A percentile compares a stretch with the other conserved stretches of the same genome.
Conservation (phyloP, 2,329 filamentous ascomycete genomes). For the Lecanicillium sp. region DNA sequence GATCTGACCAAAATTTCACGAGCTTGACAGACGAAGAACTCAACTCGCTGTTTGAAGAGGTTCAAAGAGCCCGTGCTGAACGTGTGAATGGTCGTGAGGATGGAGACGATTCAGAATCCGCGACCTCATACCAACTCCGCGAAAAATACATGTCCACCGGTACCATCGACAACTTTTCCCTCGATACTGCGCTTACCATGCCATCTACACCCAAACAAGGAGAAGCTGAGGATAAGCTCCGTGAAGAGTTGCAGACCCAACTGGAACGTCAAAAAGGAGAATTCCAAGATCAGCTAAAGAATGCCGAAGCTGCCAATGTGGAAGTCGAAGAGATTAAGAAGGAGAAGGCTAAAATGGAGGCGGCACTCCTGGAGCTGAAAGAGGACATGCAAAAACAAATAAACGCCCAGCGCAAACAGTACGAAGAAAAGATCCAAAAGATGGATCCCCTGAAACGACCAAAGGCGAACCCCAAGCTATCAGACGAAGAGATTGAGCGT, state of each 20-base stretch:
- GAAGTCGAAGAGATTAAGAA: slow-evolving; percentile 77
- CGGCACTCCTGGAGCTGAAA: slow-evolving; percentile 68
- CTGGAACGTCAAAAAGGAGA: slow-evolving; percentile 80
- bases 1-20: slow-evolving; percentile 84
- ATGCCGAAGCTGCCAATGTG: slow-evolving; percentile 64
- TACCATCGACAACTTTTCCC: slow-evolving; percentile 89
- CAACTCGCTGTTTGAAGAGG: slow-evolving; percentile 86
- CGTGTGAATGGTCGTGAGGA: slow-evolving; percentile 66
- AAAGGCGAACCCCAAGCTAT: slow-evolving; percentile 56
- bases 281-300: slow-evolving; percentile 69
- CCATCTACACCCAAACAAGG: slow-evolving; percentile 80
- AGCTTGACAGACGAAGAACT: slow-evolving; percentile 90
- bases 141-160: slow-evolving; percentile 96
- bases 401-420: slow-evolving; percentile 73
- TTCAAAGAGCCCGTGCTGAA: slow-evolving; percentile 77
- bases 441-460: slow-evolving; percentile 57
- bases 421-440: slow-evolving; percentile 75
- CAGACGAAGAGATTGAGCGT: slow-evolving; percentile 62
- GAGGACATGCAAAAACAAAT: slow-evolving; percentile 85
- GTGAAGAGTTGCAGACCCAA: slow-evolving; percentile 76
- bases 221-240: slow-evolving; percentile 68
- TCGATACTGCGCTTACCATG: slow-evolving; percentile 90
- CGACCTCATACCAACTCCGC: slow-evolving; percentile 76
- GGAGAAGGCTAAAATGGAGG: slow-evolving; percentile 81
- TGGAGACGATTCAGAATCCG: slow-evolving; percentile 85